Percentiles rank a stretch among this genome's conserved stretches.
Conservation (phyloP, 2,329 filamentous ascomycete genomes). For the Cryphonectria nitschkei region DNA sequence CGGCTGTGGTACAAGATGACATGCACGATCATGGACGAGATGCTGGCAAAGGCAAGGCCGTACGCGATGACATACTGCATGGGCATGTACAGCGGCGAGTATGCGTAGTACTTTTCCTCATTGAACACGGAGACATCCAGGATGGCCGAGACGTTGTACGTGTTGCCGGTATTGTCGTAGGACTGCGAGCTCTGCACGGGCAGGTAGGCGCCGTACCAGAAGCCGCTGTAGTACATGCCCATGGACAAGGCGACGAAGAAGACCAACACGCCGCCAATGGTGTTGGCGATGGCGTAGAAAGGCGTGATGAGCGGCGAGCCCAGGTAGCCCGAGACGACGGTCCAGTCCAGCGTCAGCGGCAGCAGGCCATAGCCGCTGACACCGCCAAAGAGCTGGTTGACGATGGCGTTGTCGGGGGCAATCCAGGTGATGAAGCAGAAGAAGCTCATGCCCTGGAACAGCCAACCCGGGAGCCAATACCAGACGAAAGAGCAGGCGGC, state of each 20-base stretch:
- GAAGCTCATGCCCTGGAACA: slow-evolving; percentile 53
- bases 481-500: slow-evolving; percentile 56
- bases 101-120: slow-evolving; percentile 61
- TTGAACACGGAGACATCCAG: slow-evolving; percentile 61
- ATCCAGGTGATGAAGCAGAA: slow-evolving; percentile 53
- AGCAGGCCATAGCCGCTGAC: slow-evolving; percentile 42
- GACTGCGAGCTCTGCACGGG: slow-evolving; percentile 64
- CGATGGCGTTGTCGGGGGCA: slow-evolving; percentile 48
- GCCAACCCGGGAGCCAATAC: slow-evolving; percentile 60
- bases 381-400: slow-evolving; percentile 54
- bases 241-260: slow-evolving; percentile 62
- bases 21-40: slow-evolving; percentile 63
- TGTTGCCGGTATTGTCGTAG: slow-evolving; percentile 65
- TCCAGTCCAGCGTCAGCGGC: slow-evolving; percentile 45
- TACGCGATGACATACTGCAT: slow-evolving; percentile 65
- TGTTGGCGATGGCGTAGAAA: slow-evolving; percentile 61
- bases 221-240: slow-evolving; percentile 60
- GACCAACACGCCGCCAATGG: slow-evolving; percentile 54
- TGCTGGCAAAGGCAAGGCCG: slow-evolving; percentile 69
- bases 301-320: slow-evolving; percentile 54
- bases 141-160: slow-evolving; percentile 65
- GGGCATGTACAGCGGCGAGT: slow-evolving; percentile 68
- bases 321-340: slow-evolving; percentile 52
- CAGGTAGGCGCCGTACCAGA: slow-evolving; percentile 62
- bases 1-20: slow-evolving; percentile 59